Evolutionary conservation across 1,284 basidiomycete genomes (phyloP), one percentile per base, ranked within the genome.

Genomic region (Leccinum griseonigrum): DNA sequence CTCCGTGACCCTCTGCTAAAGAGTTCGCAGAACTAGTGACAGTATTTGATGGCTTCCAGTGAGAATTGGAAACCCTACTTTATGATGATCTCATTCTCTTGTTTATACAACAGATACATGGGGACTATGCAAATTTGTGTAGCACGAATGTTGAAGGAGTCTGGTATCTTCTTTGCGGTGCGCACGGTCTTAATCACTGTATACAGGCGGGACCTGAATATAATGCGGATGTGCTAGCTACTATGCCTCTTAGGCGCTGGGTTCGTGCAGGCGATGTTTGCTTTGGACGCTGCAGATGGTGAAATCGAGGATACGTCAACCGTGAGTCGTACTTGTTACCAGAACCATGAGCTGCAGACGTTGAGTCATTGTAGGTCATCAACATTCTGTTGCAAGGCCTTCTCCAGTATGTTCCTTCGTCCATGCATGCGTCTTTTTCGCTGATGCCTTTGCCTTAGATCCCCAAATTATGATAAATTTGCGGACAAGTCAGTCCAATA

Each of bases 241-340:
- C 79, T 96, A 7, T 92, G 87, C 5, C 82, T 97, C 40, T 83
- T 97, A 60, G 91, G 85, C 8, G 74, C 94, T 43, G 95, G 95
- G 1, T 97, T 97, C 72, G 81, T 84, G 18, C 95, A 95, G 75
- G 92, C 87, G 1, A 79, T 97, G 66, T 94, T 91, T 70, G 95
- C 95, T 1, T 79, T 97, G 31, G 95, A 97, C 71, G 93, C 92
- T 34, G 94, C 95, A 3, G 95, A 97, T 75, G 94, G 94, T 18
- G 80, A 84, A 46, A 81, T 81, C 1, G 88, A 91, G 60, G 79
- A 84, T 32, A 76, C 81, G 3, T 73, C 72, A 2, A 70, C 73
- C 50, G 87, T 88, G 68, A 66, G 75, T 65, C 54, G 2, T 22
- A 9, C 31, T 43, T 54, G 52, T 32, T 48, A 16, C 59, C 10